Percentiles rank a stretch among this genome's conserved stretches.
Evolutionary conservation across 139 green algal species (phyloP).

Genomic region (Auxenochlorella pyrenoidosa): DNA sequence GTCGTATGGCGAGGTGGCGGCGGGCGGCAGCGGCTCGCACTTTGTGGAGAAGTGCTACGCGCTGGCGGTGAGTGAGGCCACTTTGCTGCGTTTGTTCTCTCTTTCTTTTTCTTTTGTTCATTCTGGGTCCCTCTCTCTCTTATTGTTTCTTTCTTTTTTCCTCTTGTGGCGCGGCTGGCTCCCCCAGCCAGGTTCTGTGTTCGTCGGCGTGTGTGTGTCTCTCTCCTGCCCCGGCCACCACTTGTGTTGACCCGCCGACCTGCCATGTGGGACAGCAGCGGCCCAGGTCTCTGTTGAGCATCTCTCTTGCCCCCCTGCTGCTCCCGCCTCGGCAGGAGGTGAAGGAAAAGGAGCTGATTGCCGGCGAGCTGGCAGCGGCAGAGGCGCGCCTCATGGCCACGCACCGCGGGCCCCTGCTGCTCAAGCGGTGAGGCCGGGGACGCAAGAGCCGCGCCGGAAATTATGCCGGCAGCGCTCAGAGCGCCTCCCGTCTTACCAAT

Average conservation of each 20-base stretch:
- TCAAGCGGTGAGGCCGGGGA: constrained; percentile 36
- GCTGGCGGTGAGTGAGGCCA: constrained; percentile 46
- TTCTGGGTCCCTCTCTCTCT: too few species aligned
- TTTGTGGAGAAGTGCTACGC: constrained; percentile 65
- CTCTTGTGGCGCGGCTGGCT: too few species aligned
- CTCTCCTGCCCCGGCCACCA: too few species aligned
- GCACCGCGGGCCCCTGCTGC: constrained; percentile 36
- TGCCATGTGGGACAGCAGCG: too few species aligned
- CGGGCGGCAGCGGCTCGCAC: constrained; percentile 43
- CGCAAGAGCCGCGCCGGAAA: background rate
- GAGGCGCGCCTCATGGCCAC: constrained; percentile 39
- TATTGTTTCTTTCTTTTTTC: too few species aligned
- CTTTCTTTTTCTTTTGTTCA: too few species aligned
- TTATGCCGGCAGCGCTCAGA: too few species aligned
- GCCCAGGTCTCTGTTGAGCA: too few species aligned
- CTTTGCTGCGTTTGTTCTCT: too few species aligned
- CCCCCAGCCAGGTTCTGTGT: too few species aligned
- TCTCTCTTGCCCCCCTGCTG: background rate
- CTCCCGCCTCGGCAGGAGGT: constrained; percentile 28
- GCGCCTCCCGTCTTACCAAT: background rate
- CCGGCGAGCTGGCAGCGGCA: constrained; percentile 55
- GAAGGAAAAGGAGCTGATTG: constrained; percentile 58
- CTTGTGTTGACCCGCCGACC: too few species aligned
- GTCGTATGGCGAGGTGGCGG: constrained; percentile 47
- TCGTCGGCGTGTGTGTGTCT: too few species aligned